Evolutionary conservation across 2,329 filamentous ascomycete species (phyloP), one percentile per base, ranked within the genome.

Genomic region (Hypocrella siamensis): DNA sequence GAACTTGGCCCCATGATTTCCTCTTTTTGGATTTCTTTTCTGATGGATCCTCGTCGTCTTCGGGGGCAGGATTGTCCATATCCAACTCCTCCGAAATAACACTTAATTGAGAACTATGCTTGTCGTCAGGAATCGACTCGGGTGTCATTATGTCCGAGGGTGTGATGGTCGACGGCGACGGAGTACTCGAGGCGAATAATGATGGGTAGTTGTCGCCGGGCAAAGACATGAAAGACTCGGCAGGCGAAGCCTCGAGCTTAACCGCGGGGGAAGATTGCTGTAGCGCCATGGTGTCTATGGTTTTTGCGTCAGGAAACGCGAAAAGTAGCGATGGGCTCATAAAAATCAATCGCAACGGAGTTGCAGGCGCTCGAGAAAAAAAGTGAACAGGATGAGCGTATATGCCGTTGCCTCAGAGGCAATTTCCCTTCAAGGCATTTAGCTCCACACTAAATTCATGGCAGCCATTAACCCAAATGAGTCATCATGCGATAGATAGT

Each of bases 1-100:
- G 75, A 53, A 93, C 83, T 58, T 98, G 90, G 31, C 90, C 90
- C 90, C 90, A 98, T 30, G 90, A 96, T 63, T 96, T 98, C 48
- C 90, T 70, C 73, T 94, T 94, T 73, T 94, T 94, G 22, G 70
- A 67, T 62, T 83, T 90, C 67, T 81, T 83, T 29, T 77, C 70
- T 0, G 47, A 37, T 2, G 46, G 35, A 1, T 45, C 34, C 6
- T 41, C 28, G 4, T 42, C 34, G 5, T 40, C 35, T 3, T 42
- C 34, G 2, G 41, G 21, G 12, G 28, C 18, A 11, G 28, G 30
- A n/a, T 5, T 32, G 15, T 40, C 29, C 26, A 15, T 32, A 19
- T 42, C 31, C 21, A 36, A 35, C 19, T 42, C 34, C 36, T 47
- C 44, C 25, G 51, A 42, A 19, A 50, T 37, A 28, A 36, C 40